Percentiles rank a stretch among this genome's conserved stretches.
Conservation (phyloP, 495 filamentous ascomycete species). For the Podospora pseudoanserina region DNA sequence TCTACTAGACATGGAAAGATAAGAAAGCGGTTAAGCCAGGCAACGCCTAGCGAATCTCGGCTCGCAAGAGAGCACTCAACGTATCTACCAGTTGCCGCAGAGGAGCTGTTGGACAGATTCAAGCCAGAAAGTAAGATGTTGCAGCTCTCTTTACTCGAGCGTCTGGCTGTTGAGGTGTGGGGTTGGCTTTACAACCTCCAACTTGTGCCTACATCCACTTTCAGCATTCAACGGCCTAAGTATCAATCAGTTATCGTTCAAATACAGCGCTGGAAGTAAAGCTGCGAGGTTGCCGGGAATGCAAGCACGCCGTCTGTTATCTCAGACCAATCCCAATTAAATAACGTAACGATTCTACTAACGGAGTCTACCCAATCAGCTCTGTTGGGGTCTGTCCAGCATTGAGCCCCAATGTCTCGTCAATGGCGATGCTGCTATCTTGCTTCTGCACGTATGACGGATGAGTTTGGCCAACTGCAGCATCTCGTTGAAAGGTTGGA, state of each 20-base stretch:
- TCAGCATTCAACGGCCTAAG: too few species aligned
- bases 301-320: not conserved
- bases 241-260: not conserved
- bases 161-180: not conserved
- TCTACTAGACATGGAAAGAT: not conserved
- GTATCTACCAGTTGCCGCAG: not conserved
- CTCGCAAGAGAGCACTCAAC: not conserved
- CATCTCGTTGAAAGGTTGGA: not conserved
- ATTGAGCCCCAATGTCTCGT: not conserved
- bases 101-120: not conserved
- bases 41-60: not conserved
- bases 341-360: conserved; percentile 5
- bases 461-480: not conserved
- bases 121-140: not conserved
- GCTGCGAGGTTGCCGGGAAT: not conserved
- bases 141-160: not conserved
- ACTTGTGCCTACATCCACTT: too few species aligned
- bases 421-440: not conserved
- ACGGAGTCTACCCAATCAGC: conserved; percentile 1
- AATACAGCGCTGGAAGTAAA: not conserved
- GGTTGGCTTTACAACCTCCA: too few species aligned
- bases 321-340: conserved; percentile 6
- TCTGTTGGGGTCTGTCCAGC: not conserved
- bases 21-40: not conserved
- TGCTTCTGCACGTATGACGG: not conserved